Evolutionary conservation across 805 yeast genomes (phyloP).

Genomic region (Wickerhamomyces subpelliculosus): DNA sequence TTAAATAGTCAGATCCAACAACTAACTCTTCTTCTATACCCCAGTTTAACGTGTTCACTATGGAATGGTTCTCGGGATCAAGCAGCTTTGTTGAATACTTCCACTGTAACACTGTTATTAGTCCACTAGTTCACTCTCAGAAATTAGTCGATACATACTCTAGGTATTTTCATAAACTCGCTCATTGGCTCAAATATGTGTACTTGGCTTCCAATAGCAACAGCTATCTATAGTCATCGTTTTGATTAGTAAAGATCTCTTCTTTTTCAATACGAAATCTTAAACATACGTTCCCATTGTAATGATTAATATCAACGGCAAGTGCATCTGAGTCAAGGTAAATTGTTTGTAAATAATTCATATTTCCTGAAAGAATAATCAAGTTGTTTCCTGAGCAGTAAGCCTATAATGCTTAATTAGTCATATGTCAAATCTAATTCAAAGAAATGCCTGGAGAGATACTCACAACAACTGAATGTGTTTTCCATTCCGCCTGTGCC

Average conservation of each 20-base stretch:
- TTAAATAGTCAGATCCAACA: constrained; percentile 49
- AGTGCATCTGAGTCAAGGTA: constrained; percentile 61
- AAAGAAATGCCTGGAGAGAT: not conserved
- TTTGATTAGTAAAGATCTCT: too few species aligned
- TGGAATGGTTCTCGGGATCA: constrained; percentile 24
- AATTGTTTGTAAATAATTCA: constrained; percentile 63
- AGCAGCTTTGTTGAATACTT: constrained; percentile 24
- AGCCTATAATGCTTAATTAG: constrained; percentile 24
- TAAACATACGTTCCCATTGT: constrained; percentile 42
- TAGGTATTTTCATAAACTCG: constrained; percentile 31
- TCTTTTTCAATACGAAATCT: too few species aligned
- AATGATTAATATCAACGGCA: constrained; percentile 56
- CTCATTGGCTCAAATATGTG: constrained; percentile 51
- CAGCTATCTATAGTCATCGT: constrained; percentile 40
- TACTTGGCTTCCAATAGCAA: constrained; percentile 39
- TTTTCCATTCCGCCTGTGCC: constrained; percentile 59
- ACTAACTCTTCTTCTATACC: constrained; percentile 49
- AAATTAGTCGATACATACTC: constrained; percentile 7
- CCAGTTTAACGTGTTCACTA: constrained; percentile 45
- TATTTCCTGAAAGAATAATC: constrained; percentile 51
- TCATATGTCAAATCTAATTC: not conserved
- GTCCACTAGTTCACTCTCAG: too few species aligned
- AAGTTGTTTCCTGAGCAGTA: constrained; percentile 89
- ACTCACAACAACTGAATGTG: constrained; percentile 44
- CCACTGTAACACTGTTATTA: constrained; percentile 43